Evolutionary conservation across 768 basidiomycete species (phyloP).

Genomic region (Calvatia gigantea): DNA sequence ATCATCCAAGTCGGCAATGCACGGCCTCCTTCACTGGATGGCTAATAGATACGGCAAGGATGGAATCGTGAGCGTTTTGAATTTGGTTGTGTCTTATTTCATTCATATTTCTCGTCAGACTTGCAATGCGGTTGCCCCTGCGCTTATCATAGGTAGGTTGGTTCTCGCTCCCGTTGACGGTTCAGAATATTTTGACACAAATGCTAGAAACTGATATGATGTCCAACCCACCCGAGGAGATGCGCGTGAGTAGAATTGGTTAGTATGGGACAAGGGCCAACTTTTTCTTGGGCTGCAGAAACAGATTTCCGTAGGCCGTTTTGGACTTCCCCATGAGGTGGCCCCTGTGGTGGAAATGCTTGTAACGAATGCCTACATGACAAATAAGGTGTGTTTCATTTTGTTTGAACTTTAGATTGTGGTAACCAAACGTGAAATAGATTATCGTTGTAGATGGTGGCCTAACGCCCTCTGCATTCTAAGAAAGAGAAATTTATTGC

Average conservation of each 20-base stretch:
- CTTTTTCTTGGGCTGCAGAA: constrained; percentile 28
- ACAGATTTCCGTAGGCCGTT: constrained; percentile 46
- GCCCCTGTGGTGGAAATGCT: constrained; percentile 49
- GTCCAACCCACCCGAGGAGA: constrained; percentile 28
- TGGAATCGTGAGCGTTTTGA: constrained; percentile 37
- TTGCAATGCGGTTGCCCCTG: constrained; percentile 51
- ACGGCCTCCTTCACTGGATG: constrained; percentile 55
- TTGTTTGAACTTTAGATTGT: not conserved
- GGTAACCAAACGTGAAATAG: constrained; percentile 19
- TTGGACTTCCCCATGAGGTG: constrained; percentile 49
- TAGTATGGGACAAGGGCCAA: not conserved
- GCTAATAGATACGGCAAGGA: constrained; percentile 45
- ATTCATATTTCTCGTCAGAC: constrained; percentile 27
- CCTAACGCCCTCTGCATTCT: constrained; percentile 38
- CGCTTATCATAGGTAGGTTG: constrained; percentile 39
- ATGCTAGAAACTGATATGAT: constrained; percentile 47
- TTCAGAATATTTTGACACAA: not conserved
- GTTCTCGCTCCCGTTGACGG: not conserved
- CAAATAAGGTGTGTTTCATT: constrained; percentile 42
- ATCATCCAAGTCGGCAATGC: constrained; percentile 51
- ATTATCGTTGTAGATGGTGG: constrained; percentile 48
- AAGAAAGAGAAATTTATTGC: too few relatives aligned
- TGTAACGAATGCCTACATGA: constrained; percentile 50
- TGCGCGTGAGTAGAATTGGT: constrained; percentile 11
- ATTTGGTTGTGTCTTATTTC: not conserved